A percentile compares a stretch with the other conserved stretches of the same genome.
Conservation (phyloP, 2,329 filamentous ascomycete species). For the Alternaria sp. region DNA sequence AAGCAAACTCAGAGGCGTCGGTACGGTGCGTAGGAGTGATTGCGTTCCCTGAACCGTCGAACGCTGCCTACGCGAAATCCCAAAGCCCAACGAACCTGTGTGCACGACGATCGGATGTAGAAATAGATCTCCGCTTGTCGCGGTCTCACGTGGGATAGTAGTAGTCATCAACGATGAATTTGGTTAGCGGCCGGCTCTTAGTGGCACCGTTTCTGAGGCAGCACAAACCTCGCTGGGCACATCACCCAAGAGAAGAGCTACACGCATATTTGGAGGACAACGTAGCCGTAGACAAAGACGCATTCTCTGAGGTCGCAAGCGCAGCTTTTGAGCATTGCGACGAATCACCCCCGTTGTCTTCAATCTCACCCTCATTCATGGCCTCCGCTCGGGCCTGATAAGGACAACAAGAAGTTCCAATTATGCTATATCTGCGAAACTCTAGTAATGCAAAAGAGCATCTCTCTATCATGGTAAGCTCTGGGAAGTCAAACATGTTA, state of each 20-base stretch:
- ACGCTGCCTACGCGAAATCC: background rate
- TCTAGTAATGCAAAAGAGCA: background rate
- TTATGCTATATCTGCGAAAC: background rate
- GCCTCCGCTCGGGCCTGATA: background rate
- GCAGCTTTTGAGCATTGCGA: background rate
- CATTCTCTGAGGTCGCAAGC: background rate
- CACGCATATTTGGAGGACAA: background rate
- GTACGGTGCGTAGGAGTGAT: background rate
- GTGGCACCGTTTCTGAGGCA: background rate
- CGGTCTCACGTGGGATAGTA: conserved; percentile 11
- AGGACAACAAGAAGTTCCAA: too few species aligned
- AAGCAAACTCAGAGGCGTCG: background rate
- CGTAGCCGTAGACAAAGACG: background rate
- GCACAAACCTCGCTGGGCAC: background rate
- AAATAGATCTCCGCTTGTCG: conserved; percentile 10
- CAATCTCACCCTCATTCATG: background rate
- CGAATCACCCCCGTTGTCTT: background rate
- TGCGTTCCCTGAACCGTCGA: background rate
- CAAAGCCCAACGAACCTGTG: background rate
- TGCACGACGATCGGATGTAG: conserved; percentile 4
- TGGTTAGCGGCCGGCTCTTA: background rate
- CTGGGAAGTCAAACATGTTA: background rate
- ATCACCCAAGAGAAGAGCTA: background rate
- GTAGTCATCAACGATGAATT: background rate
- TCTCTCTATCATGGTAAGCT: background rate